phyloP scores from a whole-genome alignment of 164 flowering plant genomes.

The Buxus sempervirens region DNA sequence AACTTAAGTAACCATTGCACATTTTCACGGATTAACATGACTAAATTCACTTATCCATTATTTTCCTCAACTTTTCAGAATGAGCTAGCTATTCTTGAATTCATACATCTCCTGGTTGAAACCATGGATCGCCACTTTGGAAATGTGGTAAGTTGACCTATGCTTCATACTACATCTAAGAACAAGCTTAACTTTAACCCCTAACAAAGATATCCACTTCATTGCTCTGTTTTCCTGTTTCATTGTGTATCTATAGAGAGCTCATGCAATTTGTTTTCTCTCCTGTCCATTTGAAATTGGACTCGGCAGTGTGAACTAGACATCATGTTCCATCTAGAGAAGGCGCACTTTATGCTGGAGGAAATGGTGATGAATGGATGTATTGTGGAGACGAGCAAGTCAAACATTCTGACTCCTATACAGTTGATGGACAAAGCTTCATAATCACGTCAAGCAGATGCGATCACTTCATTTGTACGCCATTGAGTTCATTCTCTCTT shows the following conservation, averaged over 20 bases:
- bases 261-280: background rate
- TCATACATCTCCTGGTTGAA: slow-evolving; percentile 90
- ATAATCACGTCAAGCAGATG: slow-evolving; percentile 16
- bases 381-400: slow-evolving; percentile 89
- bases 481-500: too few relatives aligned
- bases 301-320: slow-evolving; percentile 89
- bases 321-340: slow-evolving; percentile 98
- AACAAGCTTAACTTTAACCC: background rate
- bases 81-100: slow-evolving; percentile 93
- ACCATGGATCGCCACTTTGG: slow-evolving; percentile 99
- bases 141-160: slow-evolving; percentile 69
- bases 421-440: slow-evolving; percentile 91
- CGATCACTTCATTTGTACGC: background rate
- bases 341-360: slow-evolving; percentile 98
- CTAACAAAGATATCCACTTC: background rate
- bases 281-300: background rate
- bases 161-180: background rate
- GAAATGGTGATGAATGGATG: slow-evolving; percentile 99
- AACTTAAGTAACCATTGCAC: too few relatives aligned
- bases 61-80: slow-evolving; percentile 51
- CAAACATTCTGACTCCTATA: slow-evolving; percentile 75
- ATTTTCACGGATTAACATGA: too few relatives aligned
- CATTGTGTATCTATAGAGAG: background rate
- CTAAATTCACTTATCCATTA: too few relatives aligned
- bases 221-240: background rate